Evolutionary conservation across 768 basidiomycete species (phyloP).

Genomic region (Xerocomellus chrysenteron): DNA sequence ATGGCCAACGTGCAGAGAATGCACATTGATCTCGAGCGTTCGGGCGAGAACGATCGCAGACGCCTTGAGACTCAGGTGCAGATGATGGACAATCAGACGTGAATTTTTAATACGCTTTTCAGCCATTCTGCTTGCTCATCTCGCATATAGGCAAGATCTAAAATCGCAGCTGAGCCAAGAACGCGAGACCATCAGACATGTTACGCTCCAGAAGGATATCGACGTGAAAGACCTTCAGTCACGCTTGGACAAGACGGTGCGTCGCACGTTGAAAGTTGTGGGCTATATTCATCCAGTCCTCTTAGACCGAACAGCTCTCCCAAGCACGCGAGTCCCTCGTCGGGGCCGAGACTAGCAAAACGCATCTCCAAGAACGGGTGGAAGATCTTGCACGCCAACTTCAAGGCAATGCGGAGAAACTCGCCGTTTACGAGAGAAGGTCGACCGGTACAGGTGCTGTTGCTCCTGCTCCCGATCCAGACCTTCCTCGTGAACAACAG

Average conservation of each 20-base stretch:
- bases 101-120: constrained; percentile 24
- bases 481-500: constrained; percentile 69
- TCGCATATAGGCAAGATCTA: constrained; percentile 62
- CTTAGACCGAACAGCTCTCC: constrained; percentile 60
- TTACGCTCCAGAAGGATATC: constrained; percentile 78
- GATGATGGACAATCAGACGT: constrained; percentile 79
- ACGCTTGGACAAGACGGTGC: constrained; percentile 68
- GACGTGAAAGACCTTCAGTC: constrained; percentile 73
- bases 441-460: constrained; percentile 33
- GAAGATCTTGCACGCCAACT: constrained; percentile 51
- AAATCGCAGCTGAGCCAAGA: constrained; percentile 69
- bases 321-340: constrained; percentile 70
- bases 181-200: constrained; percentile 68
- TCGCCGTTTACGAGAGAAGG: constrained; percentile 82
- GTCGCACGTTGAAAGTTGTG: constrained; percentile 22
- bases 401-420: constrained; percentile 79
- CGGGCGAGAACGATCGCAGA: constrained; percentile 77
- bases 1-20: constrained; percentile 90
- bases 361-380: constrained; percentile 68
- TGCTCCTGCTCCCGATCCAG: constrained; percentile 40
- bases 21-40: constrained; percentile 83
- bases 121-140: background rate
- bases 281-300: constrained; percentile 9
- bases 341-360: constrained; percentile 74
- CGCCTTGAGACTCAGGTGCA: constrained; percentile 80